These are phyloP conservation scores for Seminavis robusta DNA, from an alignment of 108 stramenopile species.

Conservation along the genomic window DNA sequence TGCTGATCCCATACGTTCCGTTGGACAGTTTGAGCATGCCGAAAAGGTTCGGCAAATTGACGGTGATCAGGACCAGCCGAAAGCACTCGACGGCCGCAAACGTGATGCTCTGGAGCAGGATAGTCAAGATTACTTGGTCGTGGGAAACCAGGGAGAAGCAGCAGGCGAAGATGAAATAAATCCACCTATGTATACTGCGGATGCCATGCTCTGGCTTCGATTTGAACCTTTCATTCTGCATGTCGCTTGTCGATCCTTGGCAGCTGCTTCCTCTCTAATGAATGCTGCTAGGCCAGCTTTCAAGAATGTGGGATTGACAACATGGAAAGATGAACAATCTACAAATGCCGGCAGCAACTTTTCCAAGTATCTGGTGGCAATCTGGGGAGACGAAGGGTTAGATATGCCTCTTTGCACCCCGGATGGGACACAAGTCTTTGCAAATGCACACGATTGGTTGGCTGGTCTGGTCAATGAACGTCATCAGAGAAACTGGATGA, in stretches of 20 bases:
- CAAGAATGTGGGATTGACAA: constrained; percentile 87
- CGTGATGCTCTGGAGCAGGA: constrained; percentile 12
- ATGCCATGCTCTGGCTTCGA: constrained; percentile 61
- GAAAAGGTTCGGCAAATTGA: not conserved
- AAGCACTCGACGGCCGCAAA: not conserved
- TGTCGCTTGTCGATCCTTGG: constrained; percentile 73
- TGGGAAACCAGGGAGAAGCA: constrained; percentile 1
- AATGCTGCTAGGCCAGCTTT: constrained; percentile 74
- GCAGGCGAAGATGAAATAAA: not conserved
- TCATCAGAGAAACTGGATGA: constrained; percentile 82
- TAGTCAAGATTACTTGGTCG: not conserved
- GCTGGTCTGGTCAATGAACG: constrained; percentile 75
- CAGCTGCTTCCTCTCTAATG: constrained; percentile 69
- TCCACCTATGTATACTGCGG: not conserved
- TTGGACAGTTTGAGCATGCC: constrained; percentile 70
- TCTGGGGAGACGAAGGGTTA: constrained; percentile 90
- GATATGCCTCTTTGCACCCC: constrained; percentile 76
- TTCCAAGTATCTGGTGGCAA: constrained; percentile 65
- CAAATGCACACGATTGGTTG: constrained; percentile 44
- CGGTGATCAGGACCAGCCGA: not conserved
- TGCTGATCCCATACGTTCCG: constrained; percentile 70
- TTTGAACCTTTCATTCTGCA: constrained; percentile 90
- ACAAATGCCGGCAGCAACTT: no score
- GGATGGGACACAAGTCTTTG: not conserved
- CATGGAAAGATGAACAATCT: constrained; percentile 72